Conservation (phyloP, 2,329 filamentous ascomycete genomes). For the Calonectria montana region DNA sequence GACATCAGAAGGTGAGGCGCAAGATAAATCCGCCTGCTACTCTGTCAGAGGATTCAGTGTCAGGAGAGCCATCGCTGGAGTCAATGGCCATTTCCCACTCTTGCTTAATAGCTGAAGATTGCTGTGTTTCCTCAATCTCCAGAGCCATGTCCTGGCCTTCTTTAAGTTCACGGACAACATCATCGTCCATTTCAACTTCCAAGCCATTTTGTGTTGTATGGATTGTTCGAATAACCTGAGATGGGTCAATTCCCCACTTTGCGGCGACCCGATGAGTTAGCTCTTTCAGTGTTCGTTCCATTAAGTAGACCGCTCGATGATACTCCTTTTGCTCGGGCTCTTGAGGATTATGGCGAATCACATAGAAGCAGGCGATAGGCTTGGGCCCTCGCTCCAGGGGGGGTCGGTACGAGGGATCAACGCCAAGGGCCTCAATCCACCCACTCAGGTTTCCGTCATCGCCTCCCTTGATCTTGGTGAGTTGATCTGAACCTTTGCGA, state of each 20-base stretch:
- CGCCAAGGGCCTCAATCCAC: conserved; percentile 91
- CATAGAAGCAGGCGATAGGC: conserved; percentile 88
- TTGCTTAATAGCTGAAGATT: conserved; percentile 53
- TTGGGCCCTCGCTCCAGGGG: conserved; percentile 78
- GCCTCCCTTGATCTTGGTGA: conserved; percentile 65
- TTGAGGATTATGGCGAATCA: conserved; percentile 68
- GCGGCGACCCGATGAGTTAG: conserved; percentile 77
- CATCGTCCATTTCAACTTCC: conserved; percentile 89
- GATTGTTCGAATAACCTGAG: conserved; percentile 76
- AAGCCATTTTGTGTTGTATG: conserved; percentile 80
- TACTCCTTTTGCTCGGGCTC: conserved; percentile 68
- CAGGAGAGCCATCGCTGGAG: conserved; percentile 46
- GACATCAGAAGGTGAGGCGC: conserved; percentile 58
- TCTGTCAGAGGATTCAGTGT: conserved; percentile 27
- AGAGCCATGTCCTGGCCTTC: conserved; percentile 94
- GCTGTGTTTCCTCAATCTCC: conserved; percentile 66
- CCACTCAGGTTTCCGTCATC: conserved; percentile 76
- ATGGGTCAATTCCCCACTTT: conserved; percentile 85
- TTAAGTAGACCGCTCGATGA: conserved; percentile 88
- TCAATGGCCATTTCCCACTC: conserved; percentile 74
- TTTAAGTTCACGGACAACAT: conserved; percentile 82
- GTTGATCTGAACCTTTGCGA: conserved; percentile 63
- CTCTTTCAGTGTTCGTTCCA: conserved; percentile 79
- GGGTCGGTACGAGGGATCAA: conserved; percentile 87
- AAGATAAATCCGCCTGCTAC: conserved; percentile 54